Evolutionary conservation across 2,329 filamentous ascomycete genomes (phyloP), one percentile per base, ranked within the genome.

Genomic region (Talaromyces verruculosus): DNA sequence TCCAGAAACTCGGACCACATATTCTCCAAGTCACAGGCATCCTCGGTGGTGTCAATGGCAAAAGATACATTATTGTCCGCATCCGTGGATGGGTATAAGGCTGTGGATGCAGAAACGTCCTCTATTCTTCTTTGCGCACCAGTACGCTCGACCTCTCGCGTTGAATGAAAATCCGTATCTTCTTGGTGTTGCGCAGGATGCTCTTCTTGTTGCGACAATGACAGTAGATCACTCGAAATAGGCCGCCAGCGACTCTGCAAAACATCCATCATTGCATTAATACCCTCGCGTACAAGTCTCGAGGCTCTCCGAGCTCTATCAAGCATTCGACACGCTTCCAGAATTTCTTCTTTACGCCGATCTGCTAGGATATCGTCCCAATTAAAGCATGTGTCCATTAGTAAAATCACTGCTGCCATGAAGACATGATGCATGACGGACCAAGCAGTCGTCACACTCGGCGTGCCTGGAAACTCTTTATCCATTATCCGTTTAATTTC

Each of bases 361-460:
- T 77, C 75, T 1, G 74, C 77, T 0, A 77, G 65, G 1, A 77
- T 73, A 49, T 79, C 76, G 58, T 76, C 75, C 68, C 73, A 75
- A 51, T 80, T 80, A 67, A 79, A 77, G 65, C 78, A 80, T 0
- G 77, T 71, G 43, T 80, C 79, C 66, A 80, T 77, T 4, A 80
- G 67, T 11, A 81, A 63, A 5, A 78, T 76, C 1, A 77, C 76
- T 1, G 76, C 75, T 1, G 78, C 78, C 70, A 80, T 75, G 63
- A 80, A 80, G 0, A 80, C 73, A 53, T 79, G 77, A 64, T 81
- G 75, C 69, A 77, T 74, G 5, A 78, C 71, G 2, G 72, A 69
- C 73, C 76, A 78, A 15, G 74, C 70, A 2, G 70, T 69, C 1
- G 71, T 74, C 43, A 71, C 74, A 17, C 71, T 72, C 6, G 71